Conservation (phyloP, 2,329 filamentous ascomycete species). For the Coccinonectria pachysandricola region DNA sequence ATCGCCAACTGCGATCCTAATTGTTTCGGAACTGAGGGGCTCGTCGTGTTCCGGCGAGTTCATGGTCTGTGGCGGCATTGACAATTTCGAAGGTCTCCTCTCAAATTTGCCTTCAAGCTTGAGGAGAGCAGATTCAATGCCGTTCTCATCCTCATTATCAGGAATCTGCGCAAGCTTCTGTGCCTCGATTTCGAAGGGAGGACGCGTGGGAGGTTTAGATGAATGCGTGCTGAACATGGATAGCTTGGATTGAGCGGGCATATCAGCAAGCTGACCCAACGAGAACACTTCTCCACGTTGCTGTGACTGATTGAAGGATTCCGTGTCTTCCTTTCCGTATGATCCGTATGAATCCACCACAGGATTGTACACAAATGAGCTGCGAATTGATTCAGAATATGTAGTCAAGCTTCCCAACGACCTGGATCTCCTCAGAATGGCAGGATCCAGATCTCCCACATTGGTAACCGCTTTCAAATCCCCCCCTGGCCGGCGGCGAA, state of each 20-base stretch:
- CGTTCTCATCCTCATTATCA: constrained; percentile 71
- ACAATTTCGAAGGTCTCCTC: constrained; percentile 33
- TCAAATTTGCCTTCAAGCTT: constrained; percentile 86
- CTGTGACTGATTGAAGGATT: constrained; percentile 12
- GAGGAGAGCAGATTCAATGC: constrained; percentile 81
- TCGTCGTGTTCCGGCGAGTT: constrained; percentile 9
- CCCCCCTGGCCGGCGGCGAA: constrained; percentile 65
- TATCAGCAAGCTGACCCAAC: constrained; percentile 46
- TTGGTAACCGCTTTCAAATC: constrained; percentile 60
- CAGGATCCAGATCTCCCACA: constrained; percentile 48
- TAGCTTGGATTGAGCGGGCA: constrained; percentile 33
- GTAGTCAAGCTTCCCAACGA: constrained; percentile 51
- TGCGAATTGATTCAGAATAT: constrained; percentile 50
- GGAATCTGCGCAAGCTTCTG: constrained; percentile 80
- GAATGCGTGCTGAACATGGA: constrained; percentile 53
- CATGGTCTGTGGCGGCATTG: constrained; percentile 9
- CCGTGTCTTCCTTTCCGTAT: constrained; percentile 13
- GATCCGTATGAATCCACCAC: constrained; percentile 19
- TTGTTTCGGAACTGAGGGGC: too few species aligned
- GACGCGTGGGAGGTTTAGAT: constrained; percentile 52
- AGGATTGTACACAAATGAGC: constrained; percentile 42
- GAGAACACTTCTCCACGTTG: constrained; percentile 41
- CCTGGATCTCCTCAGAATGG: constrained; percentile 39
- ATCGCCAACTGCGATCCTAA: constrained; percentile 15
- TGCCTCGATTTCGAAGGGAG: constrained; percentile 82